A percentile compares a stretch with the other conserved stretches of the same genome.
These are phyloP conservation scores for Cladosporium sp. DNA, from an alignment of 2,329 filamentous ascomycete species.

Conservation along the genomic window DNA sequence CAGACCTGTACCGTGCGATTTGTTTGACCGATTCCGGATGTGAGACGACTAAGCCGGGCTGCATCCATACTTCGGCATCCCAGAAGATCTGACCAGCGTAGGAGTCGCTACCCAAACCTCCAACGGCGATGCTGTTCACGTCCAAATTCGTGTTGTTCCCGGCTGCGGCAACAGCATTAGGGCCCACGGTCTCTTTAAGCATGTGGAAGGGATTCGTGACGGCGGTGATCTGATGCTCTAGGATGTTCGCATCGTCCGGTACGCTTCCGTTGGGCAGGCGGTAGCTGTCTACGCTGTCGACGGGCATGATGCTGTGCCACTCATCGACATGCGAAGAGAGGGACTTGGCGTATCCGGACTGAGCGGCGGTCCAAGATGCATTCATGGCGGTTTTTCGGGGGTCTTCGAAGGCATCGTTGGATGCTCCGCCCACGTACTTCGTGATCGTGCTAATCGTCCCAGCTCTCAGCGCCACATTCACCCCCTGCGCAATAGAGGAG, in stretches of 20 bases:
- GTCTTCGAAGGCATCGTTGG: slow-evolving; percentile 59
- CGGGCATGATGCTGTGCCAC: slow-evolving; percentile 57
- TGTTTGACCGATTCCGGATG: slow-evolving; percentile 57
- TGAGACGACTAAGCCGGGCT: slow-evolving; percentile 57
- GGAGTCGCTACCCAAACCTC: slow-evolving; percentile 59
- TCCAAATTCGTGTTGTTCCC: slow-evolving; percentile 48
- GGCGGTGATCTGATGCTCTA: slow-evolving; percentile 50
- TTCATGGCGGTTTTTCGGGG: slow-evolving; percentile 50
- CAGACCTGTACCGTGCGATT: slow-evolving; percentile 58
- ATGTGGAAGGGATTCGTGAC: slow-evolving; percentile 53
- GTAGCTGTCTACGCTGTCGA: slow-evolving; percentile 59
- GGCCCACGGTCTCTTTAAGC: slow-evolving; percentile 49
- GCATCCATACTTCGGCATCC: slow-evolving; percentile 64
- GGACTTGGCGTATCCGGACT: slow-evolving; percentile 50
- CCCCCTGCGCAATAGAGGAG: slow-evolving; percentile 60
- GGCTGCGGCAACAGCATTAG: slow-evolving; percentile 48
- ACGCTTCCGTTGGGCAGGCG: slow-evolving; percentile 52
- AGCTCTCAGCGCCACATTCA: slow-evolving; percentile 47
- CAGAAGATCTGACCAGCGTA: slow-evolving; percentile 63
- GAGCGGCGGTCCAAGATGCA: slow-evolving; percentile 47
- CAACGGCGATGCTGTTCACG: slow-evolving; percentile 60
- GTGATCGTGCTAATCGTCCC: slow-evolving; percentile 51
- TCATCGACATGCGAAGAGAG: slow-evolving; percentile 53
- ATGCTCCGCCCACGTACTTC: slow-evolving; percentile 64
- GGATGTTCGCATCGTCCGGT: slow-evolving; percentile 50